Evolutionary conservation across 2,329 filamentous ascomycete species (phyloP), one percentile per base, ranked within the genome.

Genomic region (Alternaria tenuissima): DNA sequence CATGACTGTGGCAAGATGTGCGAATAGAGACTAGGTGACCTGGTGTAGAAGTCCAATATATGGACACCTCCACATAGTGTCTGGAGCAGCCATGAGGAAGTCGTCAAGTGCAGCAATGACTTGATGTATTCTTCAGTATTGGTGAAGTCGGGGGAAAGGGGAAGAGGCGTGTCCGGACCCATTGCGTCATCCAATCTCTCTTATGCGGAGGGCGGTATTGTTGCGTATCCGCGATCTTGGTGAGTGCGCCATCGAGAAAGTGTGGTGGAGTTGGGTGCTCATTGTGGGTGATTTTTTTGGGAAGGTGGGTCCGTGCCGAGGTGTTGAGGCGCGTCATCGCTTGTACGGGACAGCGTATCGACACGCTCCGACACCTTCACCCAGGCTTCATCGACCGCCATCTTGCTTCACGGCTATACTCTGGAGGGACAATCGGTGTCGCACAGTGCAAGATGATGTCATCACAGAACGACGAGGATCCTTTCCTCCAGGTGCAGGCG

Each of bases 31-130:
- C 93, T 91, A 5, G 93, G 92, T 48, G 93, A 87, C 42, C 88
- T 87, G 2, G 93, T 97, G 81, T 97, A 93, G 80, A 99, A 98
- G 77, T 99, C 95, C 57, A 98, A 85, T 64, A 99, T 94, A 75
- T 99, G 95, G 1, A 98, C 92, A n/a, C 94, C 94, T 55, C 95
- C 95, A 75, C 93, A 97, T n/a, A 99, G 85, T 26, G 92, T 92
- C 66, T 92, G 91, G 69, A 97, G 93, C 1, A 93, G 83, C 55
- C 89, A 86, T 46, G 91, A 91, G 2, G 88, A 88, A 6, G 88
- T 88, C 1, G 89, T 87, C 71, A 98, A 97, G 20, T 87, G 76
- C 26, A 98, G 84, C 12, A 98, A 86, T 18, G 88, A 89, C 26
- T 91, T 84, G 49, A 97, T 86, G 77, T 97, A 99, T 54, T 88